A percentile compares a stretch with the other conserved stretches of the same genome.
Conservation (phyloP, 2,329 filamentous ascomycete genomes). For the Grosmannia serpens region DNA sequence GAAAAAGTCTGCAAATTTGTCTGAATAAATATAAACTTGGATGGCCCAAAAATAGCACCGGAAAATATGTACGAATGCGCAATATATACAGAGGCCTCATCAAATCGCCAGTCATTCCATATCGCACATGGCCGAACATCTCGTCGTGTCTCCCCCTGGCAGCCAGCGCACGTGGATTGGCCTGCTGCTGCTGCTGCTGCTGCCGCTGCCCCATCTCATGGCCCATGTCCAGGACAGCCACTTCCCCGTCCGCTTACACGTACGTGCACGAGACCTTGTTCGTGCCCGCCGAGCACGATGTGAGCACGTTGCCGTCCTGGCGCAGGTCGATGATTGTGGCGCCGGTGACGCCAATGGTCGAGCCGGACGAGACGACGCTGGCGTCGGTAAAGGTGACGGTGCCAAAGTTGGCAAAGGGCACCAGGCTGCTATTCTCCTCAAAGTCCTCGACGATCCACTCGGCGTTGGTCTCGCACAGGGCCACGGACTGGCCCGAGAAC, state of each 20-base stretch:
- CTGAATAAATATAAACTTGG: background rate
- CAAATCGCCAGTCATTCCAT: background rate
- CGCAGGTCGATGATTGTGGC: conserved; percentile 29
- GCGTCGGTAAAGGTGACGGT: conserved; percentile 17
- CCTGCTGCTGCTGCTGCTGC: background rate
- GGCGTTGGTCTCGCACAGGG: conserved; percentile 16
- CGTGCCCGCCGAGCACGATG: conserved; percentile 12
- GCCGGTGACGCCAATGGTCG: conserved; percentile 20
- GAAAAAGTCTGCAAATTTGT: no score
- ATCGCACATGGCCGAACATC: no score
- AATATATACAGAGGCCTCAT: background rate
- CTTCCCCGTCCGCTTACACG: conserved; percentile 21
- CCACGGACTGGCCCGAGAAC: conserved; percentile 22
- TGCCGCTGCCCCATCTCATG: background rate
- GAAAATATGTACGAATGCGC: background rate
- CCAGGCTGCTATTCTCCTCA: conserved; percentile 12
- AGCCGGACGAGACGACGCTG: conserved; percentile 20
- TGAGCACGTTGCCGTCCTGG: conserved; percentile 12
- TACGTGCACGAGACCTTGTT: conserved; percentile 24
- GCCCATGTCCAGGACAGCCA: no score
- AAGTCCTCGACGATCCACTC: conserved; percentile 20
- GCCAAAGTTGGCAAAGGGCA: conserved; percentile 15
- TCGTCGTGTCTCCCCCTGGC: background rate
- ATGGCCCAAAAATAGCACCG: background rate
- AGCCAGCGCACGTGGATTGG: background rate